These are phyloP conservation scores for Fabrea salina DNA, from an alignment of 169 alveolate species.

Conservation along the genomic window DNA sequence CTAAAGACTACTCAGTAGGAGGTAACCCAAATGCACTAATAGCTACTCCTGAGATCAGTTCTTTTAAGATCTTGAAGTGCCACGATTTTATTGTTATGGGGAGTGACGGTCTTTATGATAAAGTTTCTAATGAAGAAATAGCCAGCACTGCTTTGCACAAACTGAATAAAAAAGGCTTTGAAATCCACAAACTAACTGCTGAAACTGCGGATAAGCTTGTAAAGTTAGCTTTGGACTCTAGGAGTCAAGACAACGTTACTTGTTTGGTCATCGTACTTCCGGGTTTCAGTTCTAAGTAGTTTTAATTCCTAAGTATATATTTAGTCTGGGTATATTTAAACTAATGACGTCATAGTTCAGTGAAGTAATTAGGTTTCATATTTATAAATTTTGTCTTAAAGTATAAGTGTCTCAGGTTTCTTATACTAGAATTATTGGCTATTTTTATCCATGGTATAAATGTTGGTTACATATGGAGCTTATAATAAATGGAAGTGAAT, in stretches of 20 bases:
- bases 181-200: conserved; percentile 50
- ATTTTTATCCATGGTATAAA: too few relatives aligned
- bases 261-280: conserved; percentile 48
- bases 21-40: conserved; percentile 68
- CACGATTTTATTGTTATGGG: conserved; percentile 71
- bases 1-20: conserved; percentile 65
- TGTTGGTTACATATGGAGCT: too few relatives aligned
- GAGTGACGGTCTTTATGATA: conserved; percentile 72
- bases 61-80: conserved; percentile 46
- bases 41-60: conserved; percentile 66
- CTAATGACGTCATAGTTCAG: too few relatives aligned
- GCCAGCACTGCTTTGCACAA: conserved; percentile 52
- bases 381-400: too few relatives aligned
- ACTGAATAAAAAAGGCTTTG: not conserved
- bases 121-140: conserved; percentile 50
- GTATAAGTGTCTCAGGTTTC: too few relatives aligned
- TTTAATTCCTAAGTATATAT: too few relatives aligned
- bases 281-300: too few relatives aligned
- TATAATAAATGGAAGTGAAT: too few relatives aligned
- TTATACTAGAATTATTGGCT: too few relatives aligned
- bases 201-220: conserved; percentile 58
- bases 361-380: too few relatives aligned
- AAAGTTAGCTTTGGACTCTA: conserved; percentile 55
- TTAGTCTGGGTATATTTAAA: too few relatives aligned
- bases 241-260: conserved; percentile 77